Evolutionary conservation across 163 green algal genomes (phyloP), one percentile per base, ranked within the genome.

Genomic region (Chlorella variabilis): DNA sequence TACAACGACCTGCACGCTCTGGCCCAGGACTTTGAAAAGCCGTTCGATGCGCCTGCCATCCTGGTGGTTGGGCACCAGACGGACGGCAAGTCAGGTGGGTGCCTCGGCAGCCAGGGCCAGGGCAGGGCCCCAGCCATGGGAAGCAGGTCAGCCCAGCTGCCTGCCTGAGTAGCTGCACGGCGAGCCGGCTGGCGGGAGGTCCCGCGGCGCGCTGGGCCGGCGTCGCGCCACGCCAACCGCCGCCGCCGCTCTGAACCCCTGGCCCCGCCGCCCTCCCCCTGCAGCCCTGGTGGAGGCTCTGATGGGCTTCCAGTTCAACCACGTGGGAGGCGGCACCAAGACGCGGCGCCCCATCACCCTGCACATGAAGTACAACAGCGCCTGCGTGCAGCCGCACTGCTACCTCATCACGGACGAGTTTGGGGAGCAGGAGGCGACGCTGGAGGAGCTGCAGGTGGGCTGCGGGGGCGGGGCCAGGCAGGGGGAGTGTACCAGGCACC

Each of bases 251-350:
- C n/a, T n/a, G n/a, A n/a, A n/a, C n/a, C n/a, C n/a, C n/a, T n/a
- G n/a, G n/a, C n/a, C n/a, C n/a, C n/a, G 17, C 49, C 9, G 4
- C 11, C 0, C 27, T 39, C 23, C 11, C 9, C 20, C 20, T 73
- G 83, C 91, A 96, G 95, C 95, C 2, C 86, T 99, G 45, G 93
- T 99, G 5, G 96, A 99, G 87, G 96, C 95, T 0, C 88, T 99
- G 39, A 98, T 99, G 93, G 96, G 94, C 17, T 98, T 97, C 85
- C 95, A 99, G 89, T 98, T 99, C 90, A 99, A 99, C 87, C 93
- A 97, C 78, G 96, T 99, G 4, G 96, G 96, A 17, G 96, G 96
- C 11, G 96, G 96, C 71, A 99, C 96, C 51, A 99, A 98, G 86
- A 99, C 96, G 17, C 87, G 96, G 20, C 88, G 96, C 3, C 96